phyloP scores from a whole-genome alignment of 2,329 filamentous ascomycete genomes.

The Fonsecaea nubica region DNA sequence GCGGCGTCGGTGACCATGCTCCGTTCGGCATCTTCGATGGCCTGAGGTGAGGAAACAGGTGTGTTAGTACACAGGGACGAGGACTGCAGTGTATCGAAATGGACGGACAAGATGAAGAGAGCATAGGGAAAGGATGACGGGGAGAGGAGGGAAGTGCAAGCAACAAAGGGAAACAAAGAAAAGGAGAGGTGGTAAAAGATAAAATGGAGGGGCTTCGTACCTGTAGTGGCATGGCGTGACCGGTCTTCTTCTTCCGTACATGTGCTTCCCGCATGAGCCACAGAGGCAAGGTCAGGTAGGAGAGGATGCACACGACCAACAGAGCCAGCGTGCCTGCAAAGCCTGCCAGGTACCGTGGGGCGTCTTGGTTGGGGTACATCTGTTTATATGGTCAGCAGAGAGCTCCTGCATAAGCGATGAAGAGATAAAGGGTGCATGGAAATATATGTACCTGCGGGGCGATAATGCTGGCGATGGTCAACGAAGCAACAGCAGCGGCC shows the following conservation, averaged over 20 bases:
- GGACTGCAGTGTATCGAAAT: no score
- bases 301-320: constrained; percentile 25
- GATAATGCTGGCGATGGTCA: constrained; percentile 36
- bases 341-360: constrained; percentile 26
- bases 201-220: neutral
- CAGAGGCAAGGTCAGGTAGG: constrained; percentile 27
- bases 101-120: neutral
- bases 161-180: no score
- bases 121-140: neutral
- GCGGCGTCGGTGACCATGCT: constrained; percentile 10
- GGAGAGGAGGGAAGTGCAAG: no score
- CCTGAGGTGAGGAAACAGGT: neutral
- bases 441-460: constrained; percentile 25
- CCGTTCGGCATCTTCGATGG: constrained; percentile 4
- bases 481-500: constrained; percentile 35
- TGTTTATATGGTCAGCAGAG: neutral
- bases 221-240: constrained; percentile 25
- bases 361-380: constrained; percentile 25
- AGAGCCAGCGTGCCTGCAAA: constrained; percentile 29
- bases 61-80: no score
- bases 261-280: constrained; percentile 27
- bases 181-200: no score
- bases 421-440: neutral
- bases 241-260: constrained; percentile 30
- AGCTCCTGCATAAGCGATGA: neutral